Conservation (phyloP, 192 early-diverging fungal genomes). For the Coemansia sp. region DNA sequence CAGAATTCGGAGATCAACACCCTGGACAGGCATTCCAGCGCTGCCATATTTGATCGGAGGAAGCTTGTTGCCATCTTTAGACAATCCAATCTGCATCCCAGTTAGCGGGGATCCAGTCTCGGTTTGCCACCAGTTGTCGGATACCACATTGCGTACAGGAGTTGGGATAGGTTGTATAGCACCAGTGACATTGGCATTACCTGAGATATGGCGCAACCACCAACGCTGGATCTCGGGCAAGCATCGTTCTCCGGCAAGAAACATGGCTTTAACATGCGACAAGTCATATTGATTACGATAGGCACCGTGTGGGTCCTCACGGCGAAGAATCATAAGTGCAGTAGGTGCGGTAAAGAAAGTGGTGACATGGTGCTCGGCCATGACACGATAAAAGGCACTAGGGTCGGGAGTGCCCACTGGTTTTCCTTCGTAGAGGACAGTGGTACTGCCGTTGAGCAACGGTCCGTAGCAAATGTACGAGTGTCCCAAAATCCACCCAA, state of each 20-base stretch:
- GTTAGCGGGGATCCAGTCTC: constrained; percentile 85
- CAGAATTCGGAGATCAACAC: constrained; percentile 68
- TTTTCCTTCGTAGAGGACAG: constrained; percentile 84
- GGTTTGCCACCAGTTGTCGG: constrained; percentile 90
- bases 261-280: constrained; percentile 62
- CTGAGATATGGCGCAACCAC: constrained; percentile 48
- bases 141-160: constrained; percentile 55
- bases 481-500: constrained; percentile 88
- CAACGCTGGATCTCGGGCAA: constrained; percentile 74
- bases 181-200: constrained; percentile 8
- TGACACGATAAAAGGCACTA: constrained; percentile 74
- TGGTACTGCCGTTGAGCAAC: constrained; percentile 72
- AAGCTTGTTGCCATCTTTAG: constrained; percentile 24
- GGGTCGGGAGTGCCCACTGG: constrained; percentile 79
- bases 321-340: constrained; percentile 73
- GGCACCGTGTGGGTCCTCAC: constrained; percentile 72
- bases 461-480: constrained; percentile 82
- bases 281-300: constrained; percentile 61
- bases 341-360: constrained; percentile 83
- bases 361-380: constrained; percentile 72
- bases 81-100: constrained; percentile 62
- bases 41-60: constrained; percentile 62
- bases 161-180: constrained; percentile 12
- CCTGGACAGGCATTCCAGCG: constrained; percentile 77
- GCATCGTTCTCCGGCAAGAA: constrained; percentile 80